phyloP scores from a whole-genome alignment of 306 rosid species.

The Malus fusca region DNA sequence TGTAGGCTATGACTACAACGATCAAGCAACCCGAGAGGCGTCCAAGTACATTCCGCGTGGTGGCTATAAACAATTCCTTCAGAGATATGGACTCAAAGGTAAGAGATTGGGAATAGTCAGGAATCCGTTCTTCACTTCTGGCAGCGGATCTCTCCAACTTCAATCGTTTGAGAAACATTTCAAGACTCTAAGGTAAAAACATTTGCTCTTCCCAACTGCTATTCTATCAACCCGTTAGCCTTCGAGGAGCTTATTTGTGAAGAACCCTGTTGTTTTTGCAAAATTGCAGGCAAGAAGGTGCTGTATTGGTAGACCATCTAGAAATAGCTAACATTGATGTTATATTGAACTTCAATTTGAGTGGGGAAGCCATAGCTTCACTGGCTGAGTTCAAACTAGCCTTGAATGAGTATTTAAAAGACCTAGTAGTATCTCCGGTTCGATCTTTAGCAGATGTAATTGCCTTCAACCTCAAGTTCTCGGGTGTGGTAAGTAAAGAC shows the following conservation, averaged over 20 bases:
- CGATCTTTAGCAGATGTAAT: constrained; percentile 22
- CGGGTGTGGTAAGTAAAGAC: constrained; percentile 10
- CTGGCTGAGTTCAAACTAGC: constrained; percentile 23
- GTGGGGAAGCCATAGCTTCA: constrained; percentile 15
- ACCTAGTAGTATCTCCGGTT: constrained; percentile 10
- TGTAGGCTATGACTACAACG: constrained; percentile 32
- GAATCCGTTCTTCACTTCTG: constrained; percentile 28
- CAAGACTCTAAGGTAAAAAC: constrained; percentile 7
- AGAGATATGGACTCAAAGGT: constrained; percentile 44
- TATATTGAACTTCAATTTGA: constrained; percentile 4
- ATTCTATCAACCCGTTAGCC: not conserved
- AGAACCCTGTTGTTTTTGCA: not conserved
- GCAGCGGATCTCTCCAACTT: constrained; percentile 24
- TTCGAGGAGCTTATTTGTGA: not conserved
- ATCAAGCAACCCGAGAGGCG: constrained; percentile 17
- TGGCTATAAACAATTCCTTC: constrained; percentile 43
- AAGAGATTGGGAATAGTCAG: constrained; percentile 64
- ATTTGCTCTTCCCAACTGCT: not conserved
- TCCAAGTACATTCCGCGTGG: constrained; percentile 27
- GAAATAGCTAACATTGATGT: constrained; percentile 19
- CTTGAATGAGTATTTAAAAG: constrained; percentile 17
- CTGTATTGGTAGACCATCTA: constrained; percentile 22
- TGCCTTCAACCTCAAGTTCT: constrained; percentile 16
- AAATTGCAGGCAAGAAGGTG: constrained; percentile 20
- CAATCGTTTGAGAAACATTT: constrained; percentile 36